These are phyloP conservation scores for Xylariales sp. DNA, from an alignment of 2,329 filamentous ascomycete species.

Conservation along the genomic window DNA sequence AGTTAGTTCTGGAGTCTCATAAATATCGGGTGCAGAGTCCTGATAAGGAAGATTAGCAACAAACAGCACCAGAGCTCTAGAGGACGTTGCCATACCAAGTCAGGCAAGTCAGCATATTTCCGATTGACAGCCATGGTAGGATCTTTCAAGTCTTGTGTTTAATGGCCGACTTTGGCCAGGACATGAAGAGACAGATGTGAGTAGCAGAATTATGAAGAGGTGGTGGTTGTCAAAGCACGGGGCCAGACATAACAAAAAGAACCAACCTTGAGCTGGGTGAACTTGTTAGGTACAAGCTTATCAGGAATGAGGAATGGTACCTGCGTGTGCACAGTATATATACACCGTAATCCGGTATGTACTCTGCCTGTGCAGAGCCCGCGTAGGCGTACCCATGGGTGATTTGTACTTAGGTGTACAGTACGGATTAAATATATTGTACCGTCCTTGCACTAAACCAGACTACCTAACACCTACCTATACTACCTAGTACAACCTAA, in stretches of 20 bases:
- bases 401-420: too few species aligned
- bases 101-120: conserved; percentile 85
- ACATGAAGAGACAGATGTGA: conserved; percentile 1
- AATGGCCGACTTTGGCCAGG: background rate
- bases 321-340: background rate
- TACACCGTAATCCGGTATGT: too few species aligned
- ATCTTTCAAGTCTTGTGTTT: background rate
- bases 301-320: background rate
- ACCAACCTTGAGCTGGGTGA: background rate
- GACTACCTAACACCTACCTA: too few species aligned
- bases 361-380: too few species aligned
- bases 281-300: too few species aligned
- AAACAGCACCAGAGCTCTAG: conserved; percentile 1
- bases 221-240: background rate
- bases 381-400: too few species aligned
- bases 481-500: too few species aligned
- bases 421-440: too few species aligned
- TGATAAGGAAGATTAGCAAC: conserved; percentile 52
- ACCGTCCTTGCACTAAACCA: too few species aligned
- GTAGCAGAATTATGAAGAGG: background rate
- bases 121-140: conserved; percentile 75
- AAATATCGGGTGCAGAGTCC: conserved; percentile 94
- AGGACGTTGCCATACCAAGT: conserved; percentile 67
- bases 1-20: conserved; percentile 93
- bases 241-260: background rate